A percentile compares a stretch with the other conserved stretches of the same genome.
phyloP scores from a whole-genome alignment of 257 asterid genomes.

The Solanum sejunctum region DNA sequence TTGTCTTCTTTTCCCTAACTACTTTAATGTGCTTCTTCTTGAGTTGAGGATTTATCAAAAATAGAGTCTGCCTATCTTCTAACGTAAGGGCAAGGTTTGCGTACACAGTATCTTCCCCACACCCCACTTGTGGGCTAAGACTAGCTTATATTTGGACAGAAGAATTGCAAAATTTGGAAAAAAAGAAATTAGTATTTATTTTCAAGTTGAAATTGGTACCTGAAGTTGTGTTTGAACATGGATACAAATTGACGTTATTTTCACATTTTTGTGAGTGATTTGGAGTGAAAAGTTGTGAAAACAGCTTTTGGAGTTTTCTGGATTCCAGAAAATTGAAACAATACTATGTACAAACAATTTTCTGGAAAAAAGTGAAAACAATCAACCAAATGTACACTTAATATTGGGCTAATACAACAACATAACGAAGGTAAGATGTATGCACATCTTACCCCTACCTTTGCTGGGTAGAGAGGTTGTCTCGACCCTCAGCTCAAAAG shows the following conservation, averaged over 20 bases:
- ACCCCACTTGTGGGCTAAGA: not conserved
- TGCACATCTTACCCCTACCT: not conserved
- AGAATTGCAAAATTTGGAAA: not conserved
- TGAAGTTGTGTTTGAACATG: not conserved
- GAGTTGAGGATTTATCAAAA: not conserved
- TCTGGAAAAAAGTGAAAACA: not conserved
- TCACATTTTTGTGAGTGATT: not conserved
- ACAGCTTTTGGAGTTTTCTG: not conserved
- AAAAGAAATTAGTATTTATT: not conserved
- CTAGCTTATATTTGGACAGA: not conserved
- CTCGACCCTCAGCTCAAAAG: not conserved
- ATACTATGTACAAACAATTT: not conserved
- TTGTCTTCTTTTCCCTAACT: not conserved
- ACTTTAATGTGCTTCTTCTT: not conserved
- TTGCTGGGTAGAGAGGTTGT: not conserved
- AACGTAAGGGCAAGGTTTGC: not conserved
- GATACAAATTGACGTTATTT: not conserved
- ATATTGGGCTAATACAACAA: not conserved
- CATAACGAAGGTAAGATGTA: not conserved
- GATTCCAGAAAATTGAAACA: not conserved
- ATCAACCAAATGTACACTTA: not conserved
- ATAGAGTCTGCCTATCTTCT: not conserved
- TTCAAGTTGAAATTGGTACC: not conserved
- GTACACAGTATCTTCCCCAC: not conserved
- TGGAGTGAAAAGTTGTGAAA: not conserved